These are phyloP conservation scores for Borovskyia barvae DNA, from an alignment of 208 protist genomes.

Conservation along the genomic window DNA sequence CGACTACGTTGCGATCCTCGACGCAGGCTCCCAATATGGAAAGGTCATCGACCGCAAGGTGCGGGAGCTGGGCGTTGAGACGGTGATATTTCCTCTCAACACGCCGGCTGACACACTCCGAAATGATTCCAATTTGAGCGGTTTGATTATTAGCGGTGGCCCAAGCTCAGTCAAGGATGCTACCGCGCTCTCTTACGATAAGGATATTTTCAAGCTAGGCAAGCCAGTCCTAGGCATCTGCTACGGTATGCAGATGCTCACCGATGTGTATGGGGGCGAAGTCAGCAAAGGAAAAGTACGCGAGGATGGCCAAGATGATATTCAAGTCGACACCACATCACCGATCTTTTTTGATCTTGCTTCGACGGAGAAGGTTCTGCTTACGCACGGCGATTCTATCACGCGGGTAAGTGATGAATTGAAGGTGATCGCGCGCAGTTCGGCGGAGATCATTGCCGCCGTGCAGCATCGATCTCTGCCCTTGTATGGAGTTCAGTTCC, in stretches of 20 bases:
- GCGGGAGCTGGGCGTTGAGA: conserved; percentile 93
- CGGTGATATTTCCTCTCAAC: conserved; percentile 88
- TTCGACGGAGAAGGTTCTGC: conserved; percentile 70
- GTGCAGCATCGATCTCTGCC: conserved; percentile 63
- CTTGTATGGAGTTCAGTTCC: conserved; percentile 97
- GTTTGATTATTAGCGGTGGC: conserved; percentile 96
- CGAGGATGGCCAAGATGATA: conserved; percentile 95
- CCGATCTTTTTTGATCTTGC: conserved; percentile 69
- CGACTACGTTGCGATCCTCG: conserved; percentile 93
- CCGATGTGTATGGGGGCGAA: conserved; percentile 79
- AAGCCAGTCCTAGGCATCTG: conserved; percentile 97
- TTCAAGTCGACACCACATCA: conserved; percentile 61
- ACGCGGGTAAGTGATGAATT: conserved; percentile 37
- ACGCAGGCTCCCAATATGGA: conserved; percentile 96
- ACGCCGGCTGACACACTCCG: conserved; percentile 46
- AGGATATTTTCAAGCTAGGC: conserved; percentile 66
- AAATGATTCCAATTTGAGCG: conserved; percentile 63
- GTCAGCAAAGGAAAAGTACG: conserved; percentile 84
- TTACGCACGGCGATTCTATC: conserved; percentile 95
- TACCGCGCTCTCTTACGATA: conserved; percentile 85
- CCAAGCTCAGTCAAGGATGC: conserved; percentile 87
- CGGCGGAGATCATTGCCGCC: conserved; percentile 74
- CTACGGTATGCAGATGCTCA: conserved; percentile 97
- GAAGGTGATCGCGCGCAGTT: conserved; percentile 62
- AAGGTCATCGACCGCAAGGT: conserved; percentile 96